phyloP scores from a whole-genome alignment of 139 green algal genomes.

The Micractinium sp. region DNA sequence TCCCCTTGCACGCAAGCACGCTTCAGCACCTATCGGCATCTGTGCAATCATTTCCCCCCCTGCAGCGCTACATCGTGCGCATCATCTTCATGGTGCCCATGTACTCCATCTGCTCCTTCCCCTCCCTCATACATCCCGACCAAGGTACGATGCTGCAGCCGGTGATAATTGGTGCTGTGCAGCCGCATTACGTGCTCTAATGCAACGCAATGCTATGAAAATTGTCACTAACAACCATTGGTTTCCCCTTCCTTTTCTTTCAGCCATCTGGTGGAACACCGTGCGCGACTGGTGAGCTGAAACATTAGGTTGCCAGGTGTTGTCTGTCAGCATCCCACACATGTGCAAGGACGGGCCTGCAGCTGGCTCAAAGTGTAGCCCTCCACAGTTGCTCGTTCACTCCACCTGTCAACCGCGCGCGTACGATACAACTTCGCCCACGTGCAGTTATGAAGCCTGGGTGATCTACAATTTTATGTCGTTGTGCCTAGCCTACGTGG shows the following conservation, averaged over 20 bases:
- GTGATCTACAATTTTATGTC: slow-evolving; percentile 98
- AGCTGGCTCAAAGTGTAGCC: background rate
- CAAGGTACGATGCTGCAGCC: background rate
- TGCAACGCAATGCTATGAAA: too few relatives aligned
- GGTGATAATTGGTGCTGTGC: too few relatives aligned
- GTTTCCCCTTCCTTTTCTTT: slow-evolving; percentile 80
- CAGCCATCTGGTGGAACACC: slow-evolving; percentile 91
- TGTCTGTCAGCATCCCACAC: background rate
- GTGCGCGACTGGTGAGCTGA: slow-evolving; percentile 83
- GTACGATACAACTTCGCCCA: background rate
- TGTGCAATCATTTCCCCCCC: background rate
- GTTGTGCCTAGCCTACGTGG: slow-evolving; percentile 95
- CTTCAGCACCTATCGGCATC: too few relatives aligned
- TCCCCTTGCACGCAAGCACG: too few relatives aligned
- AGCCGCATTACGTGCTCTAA: too few relatives aligned
- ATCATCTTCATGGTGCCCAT: slow-evolving; percentile 98
- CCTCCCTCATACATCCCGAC: slow-evolving; percentile 74
- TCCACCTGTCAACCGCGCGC: background rate
- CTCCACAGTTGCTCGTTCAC: background rate
- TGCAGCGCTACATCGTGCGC: slow-evolving; percentile 95
- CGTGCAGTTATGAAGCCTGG: slow-evolving; percentile 92
- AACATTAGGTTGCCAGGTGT: too few relatives aligned
- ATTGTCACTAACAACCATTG: slow-evolving; percentile 41
- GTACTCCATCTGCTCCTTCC: slow-evolving; percentile 86
- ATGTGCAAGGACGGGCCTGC: background rate